phyloP scores from a whole-genome alignment of 116 monocot species.

The Iris pallida region DNA sequence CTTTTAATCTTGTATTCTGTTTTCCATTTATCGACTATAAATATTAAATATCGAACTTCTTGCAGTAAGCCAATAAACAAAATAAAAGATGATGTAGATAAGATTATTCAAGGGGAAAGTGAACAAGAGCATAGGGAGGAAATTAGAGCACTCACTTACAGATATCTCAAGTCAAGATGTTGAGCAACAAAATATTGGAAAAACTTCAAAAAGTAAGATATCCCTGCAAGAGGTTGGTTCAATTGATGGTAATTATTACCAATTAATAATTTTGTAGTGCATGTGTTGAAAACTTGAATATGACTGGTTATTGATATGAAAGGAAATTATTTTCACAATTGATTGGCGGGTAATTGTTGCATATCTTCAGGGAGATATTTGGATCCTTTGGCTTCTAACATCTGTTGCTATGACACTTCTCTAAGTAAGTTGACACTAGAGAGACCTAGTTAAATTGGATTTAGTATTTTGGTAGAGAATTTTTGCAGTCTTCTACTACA shows the following conservation, averaged over 20 bases:
- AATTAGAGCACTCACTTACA: constrained; percentile 16
- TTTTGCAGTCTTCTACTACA: no score
- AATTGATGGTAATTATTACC: constrained; percentile 47
- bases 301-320: no score
- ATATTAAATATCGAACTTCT: neutral
- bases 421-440: constrained; percentile 45
- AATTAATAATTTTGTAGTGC: no score
- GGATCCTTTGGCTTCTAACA: constrained; percentile 37
- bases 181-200: constrained; percentile 49
- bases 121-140: constrained; percentile 34
- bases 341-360: neutral
- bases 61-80: constrained; percentile 36
- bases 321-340: no score
- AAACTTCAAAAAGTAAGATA: constrained; percentile 47
- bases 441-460: no score
- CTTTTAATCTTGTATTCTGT: neutral
- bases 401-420: constrained; percentile 89
- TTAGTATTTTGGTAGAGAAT: no score
- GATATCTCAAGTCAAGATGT: constrained; percentile 11
- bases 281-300: no score
- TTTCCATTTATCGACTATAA: neutral
- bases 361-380: constrained; percentile 43
- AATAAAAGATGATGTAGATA: constrained; percentile 15
- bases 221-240: constrained; percentile 21
- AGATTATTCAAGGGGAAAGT: constrained; percentile 13